phyloP scores from a whole-genome alignment of 2,329 filamentous ascomycete genomes.

The Hymenoscyphus fructigenus region DNA sequence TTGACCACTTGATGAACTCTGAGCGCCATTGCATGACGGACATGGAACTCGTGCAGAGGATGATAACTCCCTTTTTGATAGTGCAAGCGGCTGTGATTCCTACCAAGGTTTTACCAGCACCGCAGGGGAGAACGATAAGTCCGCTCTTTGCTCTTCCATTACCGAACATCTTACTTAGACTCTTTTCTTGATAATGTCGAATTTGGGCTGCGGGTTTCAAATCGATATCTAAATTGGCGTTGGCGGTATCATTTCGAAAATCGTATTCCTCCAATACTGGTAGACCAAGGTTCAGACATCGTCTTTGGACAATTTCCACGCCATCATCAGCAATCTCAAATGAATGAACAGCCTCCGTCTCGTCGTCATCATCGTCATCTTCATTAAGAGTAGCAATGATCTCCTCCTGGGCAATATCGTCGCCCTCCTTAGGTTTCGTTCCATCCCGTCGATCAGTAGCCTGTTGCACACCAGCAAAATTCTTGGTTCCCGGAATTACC shows the following conservation, averaged over 20 bases:
- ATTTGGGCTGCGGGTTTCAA: constrained; percentile 87
- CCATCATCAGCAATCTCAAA: constrained; percentile 84
- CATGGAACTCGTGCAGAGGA: constrained; percentile 96
- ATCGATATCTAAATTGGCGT: constrained; percentile 91
- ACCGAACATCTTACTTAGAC: constrained; percentile 98
- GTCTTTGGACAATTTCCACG: constrained; percentile 85
- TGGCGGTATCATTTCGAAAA: constrained; percentile 86
- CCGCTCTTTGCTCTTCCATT: constrained; percentile 96
- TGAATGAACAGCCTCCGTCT: constrained; percentile 83
- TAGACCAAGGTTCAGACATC: constrained; percentile 81
- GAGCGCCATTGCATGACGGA: constrained; percentile 95
- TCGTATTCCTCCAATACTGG: constrained; percentile 97
- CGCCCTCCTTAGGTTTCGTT: constrained; percentile 45
- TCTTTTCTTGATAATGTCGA: constrained; percentile 94
- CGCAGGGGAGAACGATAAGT: constrained; percentile 94
- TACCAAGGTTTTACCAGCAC: constrained; percentile 94
- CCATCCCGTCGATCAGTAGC: constrained; percentile 47
- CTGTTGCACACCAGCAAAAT: constrained; percentile 85
- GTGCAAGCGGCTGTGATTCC: constrained; percentile 98
- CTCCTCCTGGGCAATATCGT: constrained; percentile 59
- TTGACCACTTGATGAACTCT: constrained; percentile 99
- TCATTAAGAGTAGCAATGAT: constrained; percentile 72
- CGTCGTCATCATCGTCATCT: constrained; percentile 81
- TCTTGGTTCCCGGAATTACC: constrained; percentile 91
- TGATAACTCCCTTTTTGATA: constrained; percentile 93